phyloP scores from a whole-genome alignment of 2,329 filamentous ascomycete genomes.

The Mollisia scopiformis region DNA sequence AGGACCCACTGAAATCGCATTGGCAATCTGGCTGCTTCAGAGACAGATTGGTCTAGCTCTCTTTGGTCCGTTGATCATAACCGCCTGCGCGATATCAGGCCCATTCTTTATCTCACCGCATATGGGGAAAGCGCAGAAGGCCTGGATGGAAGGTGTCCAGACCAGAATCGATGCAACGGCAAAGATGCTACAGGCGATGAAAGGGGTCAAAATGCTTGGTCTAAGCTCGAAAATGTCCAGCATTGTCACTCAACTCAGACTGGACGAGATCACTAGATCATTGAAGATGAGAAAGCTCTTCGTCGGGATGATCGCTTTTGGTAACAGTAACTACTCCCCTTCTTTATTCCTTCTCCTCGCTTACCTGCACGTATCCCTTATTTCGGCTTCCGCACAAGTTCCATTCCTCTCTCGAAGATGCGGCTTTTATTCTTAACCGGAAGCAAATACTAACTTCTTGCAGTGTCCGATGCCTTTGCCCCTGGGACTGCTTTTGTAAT shows the following conservation, averaged over 20 bases:
- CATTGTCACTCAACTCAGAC: not conserved
- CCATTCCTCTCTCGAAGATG: too few relatives aligned
- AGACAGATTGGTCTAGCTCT: slow-evolving; percentile 31
- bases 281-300: not conserved
- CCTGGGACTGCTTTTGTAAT: not conserved
- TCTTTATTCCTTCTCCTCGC: too few relatives aligned
- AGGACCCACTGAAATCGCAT: slow-evolving; percentile 28
- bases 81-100: slow-evolving; percentile 19
- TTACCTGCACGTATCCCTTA: too few relatives aligned
- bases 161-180: not conserved
- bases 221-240: not conserved
- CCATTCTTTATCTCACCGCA: not conserved
- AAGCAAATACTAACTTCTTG: not conserved
- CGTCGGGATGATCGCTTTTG: not conserved
- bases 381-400: too few relatives aligned
- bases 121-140: not conserved
- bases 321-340: not conserved
- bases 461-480: not conserved
- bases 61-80: slow-evolving; percentile 18
- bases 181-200: slow-evolving; percentile 5
- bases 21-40: slow-evolving; percentile 35
- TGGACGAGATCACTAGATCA: not conserved
- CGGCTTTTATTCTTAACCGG: not conserved
- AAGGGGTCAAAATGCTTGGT: slow-evolving; percentile 2
- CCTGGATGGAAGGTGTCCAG: not conserved